A percentile compares a stretch with the other conserved stretches of the same genome.
Evolutionary conservation across 202 grass and related monocot genomes (phyloP).

Genomic region (Hordeum pubiflorum): DNA sequence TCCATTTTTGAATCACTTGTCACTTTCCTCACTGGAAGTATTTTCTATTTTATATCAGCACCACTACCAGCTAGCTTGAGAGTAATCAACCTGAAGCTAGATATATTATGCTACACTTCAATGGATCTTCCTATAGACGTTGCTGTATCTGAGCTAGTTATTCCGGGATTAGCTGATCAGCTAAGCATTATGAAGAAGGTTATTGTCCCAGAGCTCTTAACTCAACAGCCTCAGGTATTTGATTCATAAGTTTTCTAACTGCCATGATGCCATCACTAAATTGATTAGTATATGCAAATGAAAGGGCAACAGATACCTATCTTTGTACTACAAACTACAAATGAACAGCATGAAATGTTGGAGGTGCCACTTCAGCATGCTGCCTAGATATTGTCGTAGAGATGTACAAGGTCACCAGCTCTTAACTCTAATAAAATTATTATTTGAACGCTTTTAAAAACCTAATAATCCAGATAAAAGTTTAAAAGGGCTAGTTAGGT

Average conservation of each 20-base stretch:
- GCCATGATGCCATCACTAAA: background rate
- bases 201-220: conserved; percentile 41
- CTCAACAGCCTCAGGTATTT: conserved; percentile 54
- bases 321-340: background rate
- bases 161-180: conserved; percentile 79
- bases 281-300: background rate
- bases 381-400: background rate
- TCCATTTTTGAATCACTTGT: background rate
- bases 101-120: conserved; percentile 78
- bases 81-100: conserved; percentile 61
- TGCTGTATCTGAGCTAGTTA: conserved; percentile 63
- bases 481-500: background rate
- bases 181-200: conserved; percentile 52
- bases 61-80: conserved; percentile 43
- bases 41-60: conserved; percentile 32
- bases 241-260: background rate
- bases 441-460: background rate
- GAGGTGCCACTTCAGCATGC: background rate
- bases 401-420: background rate
- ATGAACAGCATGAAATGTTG: background rate
- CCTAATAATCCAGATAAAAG: background rate
- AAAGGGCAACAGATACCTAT: background rate
- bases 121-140: conserved; percentile 44
- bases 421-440: background rate
- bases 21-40: conserved; percentile 4